These are phyloP conservation scores for Boletus rex-veris DNA, from an alignment of 768 basidiomycete species.

Conservation along the genomic window DNA sequence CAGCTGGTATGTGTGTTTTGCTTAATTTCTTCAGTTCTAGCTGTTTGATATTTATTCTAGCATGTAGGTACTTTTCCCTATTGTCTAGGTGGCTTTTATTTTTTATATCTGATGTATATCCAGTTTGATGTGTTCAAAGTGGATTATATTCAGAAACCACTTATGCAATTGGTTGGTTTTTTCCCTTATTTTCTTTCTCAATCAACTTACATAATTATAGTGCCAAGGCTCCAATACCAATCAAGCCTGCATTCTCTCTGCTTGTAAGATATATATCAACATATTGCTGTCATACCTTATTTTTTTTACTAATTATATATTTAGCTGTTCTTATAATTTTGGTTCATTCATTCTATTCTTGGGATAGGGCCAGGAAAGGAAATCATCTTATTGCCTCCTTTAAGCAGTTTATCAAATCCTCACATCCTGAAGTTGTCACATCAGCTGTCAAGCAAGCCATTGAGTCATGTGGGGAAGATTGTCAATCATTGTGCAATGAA, in stretches of 20 bases:
- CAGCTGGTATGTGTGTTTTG: background rate
- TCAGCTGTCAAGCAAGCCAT: background rate
- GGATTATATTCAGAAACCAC: background rate
- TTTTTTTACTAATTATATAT: background rate
- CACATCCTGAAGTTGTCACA: background rate
- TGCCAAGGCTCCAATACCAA: background rate
- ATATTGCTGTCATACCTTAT: too few species aligned
- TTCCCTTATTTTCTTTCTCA: too few species aligned
- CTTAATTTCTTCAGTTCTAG: background rate
- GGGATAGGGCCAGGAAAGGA: background rate
- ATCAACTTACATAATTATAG: background rate
- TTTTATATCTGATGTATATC: background rate
- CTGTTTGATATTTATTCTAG: background rate
- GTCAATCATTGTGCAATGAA: background rate
- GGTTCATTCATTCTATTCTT: background rate
- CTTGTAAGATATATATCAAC: background rate
- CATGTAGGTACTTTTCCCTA: background rate
- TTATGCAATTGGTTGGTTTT: background rate
- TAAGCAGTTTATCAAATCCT: background rate
- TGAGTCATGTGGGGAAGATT: background rate
- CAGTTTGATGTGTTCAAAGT: background rate
- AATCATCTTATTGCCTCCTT: background rate
- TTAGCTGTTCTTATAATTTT: background rate
- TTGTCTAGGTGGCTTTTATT: background rate
- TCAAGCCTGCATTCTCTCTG: background rate